phyloP scores from a whole-genome alignment of 805 yeast genomes.

The Myxozyma geophila region DNA sequence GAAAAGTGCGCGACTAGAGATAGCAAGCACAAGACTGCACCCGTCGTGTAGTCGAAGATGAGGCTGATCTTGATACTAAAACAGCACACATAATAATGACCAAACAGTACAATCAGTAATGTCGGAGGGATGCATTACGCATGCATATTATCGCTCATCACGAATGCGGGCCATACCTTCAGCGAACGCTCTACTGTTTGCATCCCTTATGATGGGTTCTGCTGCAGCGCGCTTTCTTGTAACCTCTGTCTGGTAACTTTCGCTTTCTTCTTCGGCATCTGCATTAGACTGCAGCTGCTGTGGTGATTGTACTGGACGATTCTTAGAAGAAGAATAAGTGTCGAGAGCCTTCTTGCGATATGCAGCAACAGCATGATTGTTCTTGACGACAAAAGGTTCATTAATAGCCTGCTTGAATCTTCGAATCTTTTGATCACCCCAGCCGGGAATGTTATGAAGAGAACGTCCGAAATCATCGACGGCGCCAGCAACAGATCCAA shows the following conservation, averaged over 20 bases:
- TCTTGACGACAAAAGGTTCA: constrained; percentile 39
- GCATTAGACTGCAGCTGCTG: neutral
- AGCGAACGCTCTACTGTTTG: constrained; percentile 10
- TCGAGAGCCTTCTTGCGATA: constrained; percentile 9
- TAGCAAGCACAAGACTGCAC: no score
- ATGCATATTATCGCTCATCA: neutral
- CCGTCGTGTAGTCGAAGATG: no score
- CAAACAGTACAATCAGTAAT: no score
- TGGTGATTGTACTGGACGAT: neutral
- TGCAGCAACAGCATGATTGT: constrained; percentile 3
- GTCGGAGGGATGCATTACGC: neutral
- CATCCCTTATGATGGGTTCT: constrained; percentile 1
- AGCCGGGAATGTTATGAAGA: constrained; percentile 42
- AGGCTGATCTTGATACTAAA: no score
- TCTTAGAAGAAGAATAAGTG: neutral
- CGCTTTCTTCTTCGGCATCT: neutral
- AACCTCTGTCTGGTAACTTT: constrained; percentile 1
- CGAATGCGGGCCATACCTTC: constrained; percentile 15
- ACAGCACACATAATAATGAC: no score
- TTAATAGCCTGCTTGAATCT: constrained; percentile 39
- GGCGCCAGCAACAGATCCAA: constrained; percentile 44
- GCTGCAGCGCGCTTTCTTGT: constrained; percentile 7
- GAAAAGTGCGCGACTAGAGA: no score
- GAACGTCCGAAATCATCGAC: constrained; percentile 39
- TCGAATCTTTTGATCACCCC: constrained; percentile 45